Evolutionary conservation across 1,284 basidiomycete genomes (phyloP), one percentile per base, ranked within the genome.

Genomic region (Athelia sp.): DNA sequence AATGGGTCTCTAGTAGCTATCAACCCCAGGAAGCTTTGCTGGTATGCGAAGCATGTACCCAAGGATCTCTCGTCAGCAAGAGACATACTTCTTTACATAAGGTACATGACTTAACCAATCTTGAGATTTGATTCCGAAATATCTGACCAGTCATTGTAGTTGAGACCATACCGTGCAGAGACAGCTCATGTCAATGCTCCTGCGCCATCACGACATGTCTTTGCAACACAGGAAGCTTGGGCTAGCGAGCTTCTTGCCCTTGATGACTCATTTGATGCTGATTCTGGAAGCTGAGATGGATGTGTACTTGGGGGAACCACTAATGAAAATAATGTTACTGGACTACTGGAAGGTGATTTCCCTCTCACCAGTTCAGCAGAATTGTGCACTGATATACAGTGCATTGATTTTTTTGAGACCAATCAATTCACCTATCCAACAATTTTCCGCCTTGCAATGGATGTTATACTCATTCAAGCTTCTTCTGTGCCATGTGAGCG

Each of bases 401-500:
- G n/a, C 36, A 18, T 40, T 40, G 36, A 18, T 40, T 22, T 40
- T 40, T 11, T 10, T 23, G 8, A 53, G 52, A 29, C 9, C 14
- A 22, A 53, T 48, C 19, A 48, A 21, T 9, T 29, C 6, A 13
- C 38, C 2, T 60, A 50, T 42, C 59, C 61, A 2, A 13, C 46
- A 1, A 21, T 63, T 3, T 61, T 47, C 35, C 40, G 34, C 1
- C 47, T 61, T 4, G 56, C 60, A 1, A 47, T 61, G 15, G 62
- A 65, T 46, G 47, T 62, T 10, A 45, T 64, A 3, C 60, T 62
- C 2, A 54, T 55, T 10, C 59, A 62, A 32, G 62, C 56, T 4
- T 63, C 62, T 2, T 48, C 60, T n/a, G 63, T 64, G 3, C 54
- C 62, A 1, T 61, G 56, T 36, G 61, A 65, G 34, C 52, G 54